Conservation (phyloP, 2,329 filamentous ascomycete species). For the Amylocarpus encephaloides region DNA sequence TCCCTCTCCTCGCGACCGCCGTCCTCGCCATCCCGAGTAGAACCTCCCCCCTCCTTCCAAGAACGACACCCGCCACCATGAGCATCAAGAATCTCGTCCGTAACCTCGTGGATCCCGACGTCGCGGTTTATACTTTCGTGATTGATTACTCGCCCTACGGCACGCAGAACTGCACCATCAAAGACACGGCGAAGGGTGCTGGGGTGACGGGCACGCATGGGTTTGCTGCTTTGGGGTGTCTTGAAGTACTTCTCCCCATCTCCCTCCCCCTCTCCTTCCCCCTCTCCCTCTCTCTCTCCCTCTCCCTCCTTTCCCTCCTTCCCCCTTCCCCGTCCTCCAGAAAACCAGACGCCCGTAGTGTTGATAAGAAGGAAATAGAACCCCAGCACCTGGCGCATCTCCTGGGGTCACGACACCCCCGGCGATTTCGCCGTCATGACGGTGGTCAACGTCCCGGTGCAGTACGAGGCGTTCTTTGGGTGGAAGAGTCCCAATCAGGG, state of each 20-base stretch:
- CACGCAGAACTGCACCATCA: slow-evolving; percentile 2
- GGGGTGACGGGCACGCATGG: neutral
- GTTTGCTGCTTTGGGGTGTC: slow-evolving; percentile 4
- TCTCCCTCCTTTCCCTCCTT: too few species aligned
- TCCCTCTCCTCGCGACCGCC: neutral
- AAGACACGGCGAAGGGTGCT: neutral
- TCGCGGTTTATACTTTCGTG: slow-evolving; percentile 9
- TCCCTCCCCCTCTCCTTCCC: too few species aligned
- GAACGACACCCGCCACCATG: neutral
- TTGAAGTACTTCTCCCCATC: neutral
- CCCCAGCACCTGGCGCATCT: slow-evolving; percentile 8
- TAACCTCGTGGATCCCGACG: slow-evolving; percentile 2
- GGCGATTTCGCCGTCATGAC: slow-evolving; percentile 17
- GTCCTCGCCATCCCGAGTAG: neutral
- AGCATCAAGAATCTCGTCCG: slow-evolving; percentile 7
- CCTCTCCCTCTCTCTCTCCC: too few species aligned
- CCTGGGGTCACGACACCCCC: slow-evolving; percentile 15
- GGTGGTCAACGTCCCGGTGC: slow-evolving; percentile 5
- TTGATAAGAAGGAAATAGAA: too few species aligned
- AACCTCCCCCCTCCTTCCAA: neutral
- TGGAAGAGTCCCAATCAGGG: slow-evolving; percentile 12
- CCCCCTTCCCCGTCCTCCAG: too few species aligned
- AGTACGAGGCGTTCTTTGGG: slow-evolving; percentile 18
- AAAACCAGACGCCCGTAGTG: too few species aligned
- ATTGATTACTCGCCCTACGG: slow-evolving; percentile 4